Base-by-base conservation (phyloP, 495 filamentous ascomycete genomes). In the Podospora anserina region DNA sequence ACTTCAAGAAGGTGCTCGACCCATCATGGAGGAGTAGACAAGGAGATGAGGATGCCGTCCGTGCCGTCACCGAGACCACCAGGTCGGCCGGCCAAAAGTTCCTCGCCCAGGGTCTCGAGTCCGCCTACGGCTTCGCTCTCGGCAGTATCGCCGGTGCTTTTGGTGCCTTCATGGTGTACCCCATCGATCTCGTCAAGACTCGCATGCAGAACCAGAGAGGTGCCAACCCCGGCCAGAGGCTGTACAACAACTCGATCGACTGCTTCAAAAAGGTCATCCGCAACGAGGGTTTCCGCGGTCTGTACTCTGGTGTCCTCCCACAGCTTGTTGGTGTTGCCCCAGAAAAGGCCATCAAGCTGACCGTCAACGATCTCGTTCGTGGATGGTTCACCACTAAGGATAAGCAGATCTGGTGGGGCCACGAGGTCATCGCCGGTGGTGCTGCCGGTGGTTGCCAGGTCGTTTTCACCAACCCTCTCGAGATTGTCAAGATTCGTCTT, bases 271-370 rank as follows among this genome's bases (percentile, higher is more conserved):
- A 97, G 79, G 95, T 99, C 19, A 87, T 99, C 55, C 86, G 86
- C 57, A 96, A 98, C 76, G 95, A 99, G 78, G 95, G 95, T 69
- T 87, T 96, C 78, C 83, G 79, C 60, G 95, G 95, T 13, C 77
- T 99, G 19, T 99, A 99, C 81, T 97, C 93, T 61, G 95, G 95
- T 74, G 91, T 99, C 39, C 80, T 97, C 16, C 95, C 95, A 32
- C 95, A 99, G 80, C 85, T 99, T 59, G 92, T 99, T 55, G 95
- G 95, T 78, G 95, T 99, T 59, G 95, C 95, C 20, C 95, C 95
- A 15, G 95, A 99, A 79, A 99, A 99, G 82, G 95, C 95, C 64
- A 99, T 99, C 81, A 99, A 99, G 80, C 88, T 99, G 32, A 98
- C 95, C 0, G 93, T 98, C 71, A 99, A 99, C 78, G 96, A 99